Conservation (phyloP, 345 rosid species). For the Capsella bursapastoris region DNA sequence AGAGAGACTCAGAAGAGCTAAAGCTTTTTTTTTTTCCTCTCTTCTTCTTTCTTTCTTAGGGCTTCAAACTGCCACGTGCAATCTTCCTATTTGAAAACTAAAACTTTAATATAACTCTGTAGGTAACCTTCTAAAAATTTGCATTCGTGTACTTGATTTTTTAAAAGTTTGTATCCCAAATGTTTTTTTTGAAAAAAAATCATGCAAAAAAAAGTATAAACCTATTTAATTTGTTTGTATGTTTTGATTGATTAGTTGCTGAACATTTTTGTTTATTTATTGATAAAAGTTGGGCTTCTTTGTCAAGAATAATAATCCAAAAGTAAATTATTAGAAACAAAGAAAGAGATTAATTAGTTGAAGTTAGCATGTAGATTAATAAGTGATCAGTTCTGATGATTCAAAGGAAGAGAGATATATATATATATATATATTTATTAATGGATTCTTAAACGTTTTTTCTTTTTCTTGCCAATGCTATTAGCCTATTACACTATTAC, state of each 20-base stretch:
- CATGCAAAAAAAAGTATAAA: background rate
- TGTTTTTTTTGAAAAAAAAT: too few relatives aligned
- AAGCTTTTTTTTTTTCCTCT: constrained; percentile 20
- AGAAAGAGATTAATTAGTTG: background rate
- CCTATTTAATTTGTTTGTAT: background rate
- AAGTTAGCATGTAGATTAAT: background rate
- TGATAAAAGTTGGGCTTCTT: background rate
- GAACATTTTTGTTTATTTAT: background rate
- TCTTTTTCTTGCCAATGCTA: background rate
- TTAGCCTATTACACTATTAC: background rate
- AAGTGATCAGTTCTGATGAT: background rate
- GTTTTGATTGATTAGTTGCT: background rate
- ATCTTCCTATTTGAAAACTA: constrained; percentile 19
- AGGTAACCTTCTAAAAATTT: background rate
- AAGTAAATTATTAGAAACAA: background rate
- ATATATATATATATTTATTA: background rate
- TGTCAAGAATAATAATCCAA: background rate
- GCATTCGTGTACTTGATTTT: background rate
- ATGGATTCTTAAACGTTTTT: background rate
- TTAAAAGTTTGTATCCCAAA: too few relatives aligned
- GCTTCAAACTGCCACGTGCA: constrained; percentile 40
- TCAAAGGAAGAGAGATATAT: background rate
- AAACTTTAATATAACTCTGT: background rate
- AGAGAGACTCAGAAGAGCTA: constrained; percentile 18
- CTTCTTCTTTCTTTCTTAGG: constrained; percentile 39